Base-by-base conservation (phyloP, 2,329 filamentous ascomycete species). In the Bisporella sp. region DNA sequence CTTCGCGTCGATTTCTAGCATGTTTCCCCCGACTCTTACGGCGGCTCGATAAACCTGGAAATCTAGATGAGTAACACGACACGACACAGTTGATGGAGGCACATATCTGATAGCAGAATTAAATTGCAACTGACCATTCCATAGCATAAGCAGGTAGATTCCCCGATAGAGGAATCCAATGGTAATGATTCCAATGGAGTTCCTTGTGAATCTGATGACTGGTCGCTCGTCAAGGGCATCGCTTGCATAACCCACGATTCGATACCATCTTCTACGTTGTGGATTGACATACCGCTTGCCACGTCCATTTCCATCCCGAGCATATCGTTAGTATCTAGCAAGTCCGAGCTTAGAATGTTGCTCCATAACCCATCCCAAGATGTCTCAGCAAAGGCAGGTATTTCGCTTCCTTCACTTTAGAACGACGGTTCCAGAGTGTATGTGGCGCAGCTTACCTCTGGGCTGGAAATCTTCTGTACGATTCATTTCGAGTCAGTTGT, bases 311-410 rank as follows among this genome's bases (percentile, higher is more conserved):
- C 43, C 6, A 31, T 21, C 30, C n/a, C 37, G n/a, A 49, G 33
- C 31, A 39, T 13, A 35, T 45, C 41, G 28, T 46, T 43, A 33
- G 4, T 32, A 43, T 39, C 21, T 6, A 42, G 41, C 31, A 52
- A 49, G 42, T 46, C 47, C 32, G 41, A 29, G 41, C 31, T 46
- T 31, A 52, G 46, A 37, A 52, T 41, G 8, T 52, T 37, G n/a
- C 50, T 37, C 50, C 46, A 49, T 42, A 48, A 21, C 30, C 37
- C 46, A 46, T 49, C 42, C 50, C 50, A 52, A n/a, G 50, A 49
- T 37, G 11, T 52, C 37, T 49, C 41, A 35, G 41, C n/a, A 5
- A 52, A 31, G 7, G 35, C 35, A 28, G 41, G 50, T 52, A 28
- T 46, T 13, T 52, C 39, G 41, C 46, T 52, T 41, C 12, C 4